These are phyloP conservation scores for Neoboletus magnificus DNA, from an alignment of 768 basidiomycete genomes.

Conservation along the genomic window DNA sequence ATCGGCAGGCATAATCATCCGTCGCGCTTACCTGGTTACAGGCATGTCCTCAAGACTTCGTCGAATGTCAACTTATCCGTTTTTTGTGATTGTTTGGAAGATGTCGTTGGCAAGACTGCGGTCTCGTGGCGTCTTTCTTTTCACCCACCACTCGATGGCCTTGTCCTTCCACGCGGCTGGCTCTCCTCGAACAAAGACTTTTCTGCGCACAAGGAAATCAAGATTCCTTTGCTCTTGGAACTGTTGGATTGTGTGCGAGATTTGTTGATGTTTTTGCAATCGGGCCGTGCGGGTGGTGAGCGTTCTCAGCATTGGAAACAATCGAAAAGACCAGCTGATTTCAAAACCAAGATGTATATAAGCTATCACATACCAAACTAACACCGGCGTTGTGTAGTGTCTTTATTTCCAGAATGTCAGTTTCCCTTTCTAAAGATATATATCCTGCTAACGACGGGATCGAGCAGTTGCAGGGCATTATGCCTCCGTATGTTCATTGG, in stretches of 20 bases:
- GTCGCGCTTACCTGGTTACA: constrained; percentile 15
- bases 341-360: not conserved
- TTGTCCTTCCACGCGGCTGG: constrained; percentile 57
- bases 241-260: constrained; percentile 19
- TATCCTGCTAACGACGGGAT: not conserved
- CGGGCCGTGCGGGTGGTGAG: constrained; percentile 25
- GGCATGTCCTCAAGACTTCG: constrained; percentile 40
- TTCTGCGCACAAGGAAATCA: constrained; percentile 9
- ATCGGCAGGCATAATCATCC: not conserved
- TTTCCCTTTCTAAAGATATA: no score
- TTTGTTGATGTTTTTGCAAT: constrained; percentile 30
- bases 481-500: no score
- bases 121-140: constrained; percentile 31
- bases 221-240: not conserved
- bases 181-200: constrained; percentile 23
- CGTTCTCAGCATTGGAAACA: not conserved
- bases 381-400: constrained; percentile 28
- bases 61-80: constrained; percentile 43
- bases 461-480: constrained; percentile 15
- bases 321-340: not conserved
- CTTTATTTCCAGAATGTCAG: constrained; percentile 48
- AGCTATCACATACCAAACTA: constrained; percentile 1
- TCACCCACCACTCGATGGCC: constrained; percentile 35
- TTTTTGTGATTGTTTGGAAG: constrained; percentile 52
- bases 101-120: constrained; percentile 40